Base-by-base conservation (phyloP, 2,329 filamentous ascomycete genomes). In the Ceratocystis cubensis region DNA sequence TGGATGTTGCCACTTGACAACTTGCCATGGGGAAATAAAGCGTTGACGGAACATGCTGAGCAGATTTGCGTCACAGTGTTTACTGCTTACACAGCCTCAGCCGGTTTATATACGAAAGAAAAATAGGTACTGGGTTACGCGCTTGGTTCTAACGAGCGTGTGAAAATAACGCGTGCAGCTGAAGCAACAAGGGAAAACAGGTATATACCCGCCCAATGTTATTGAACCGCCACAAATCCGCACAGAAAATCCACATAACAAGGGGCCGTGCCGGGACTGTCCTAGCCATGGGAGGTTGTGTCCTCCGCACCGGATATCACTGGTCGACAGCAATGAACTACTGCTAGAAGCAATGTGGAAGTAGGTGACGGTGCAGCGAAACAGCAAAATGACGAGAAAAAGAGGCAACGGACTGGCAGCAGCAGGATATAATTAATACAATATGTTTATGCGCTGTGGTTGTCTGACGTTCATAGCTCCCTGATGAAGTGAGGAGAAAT, bases 381-480 rank as follows among this genome's bases (percentile, higher is more conserved):
- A 59, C 15, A 4, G 15, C 15, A 37, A 22, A 37, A n/a, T 8
- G n/a, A 20, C 17, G 1, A 25, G 7, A 10, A 59, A 59, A n/a
- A 8, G 20, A 59, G 56, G 33, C 28, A 37, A 15, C 28, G 56
- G 56, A 41, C 56, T 59, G 15, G 13, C 17, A 8, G 22, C 28
- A 37, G 37, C 37, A 59, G 17, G 56, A 7, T 10, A 37, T 8
- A 37, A 10, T 20, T 5, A 2, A 2, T 13, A 30, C 20, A 37
- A 3, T 20, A n/a, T 20, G 56, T 30, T 59, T 37, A n/a, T 37
- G 56, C 13, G 56, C 56, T 59, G 56, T 59, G 28, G 56, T 20
- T 33, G 28, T 59, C 28, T 59, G 13, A 59, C 17, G 56, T 59
- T 37, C 56, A 59, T 33, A 59, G 56, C 56, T 59, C 56, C 28